Evolutionary conservation across 148 eudicot species (phyloP), one percentile per base, ranked within the genome.

Genomic region (Suaeda aralocaspica): DNA sequence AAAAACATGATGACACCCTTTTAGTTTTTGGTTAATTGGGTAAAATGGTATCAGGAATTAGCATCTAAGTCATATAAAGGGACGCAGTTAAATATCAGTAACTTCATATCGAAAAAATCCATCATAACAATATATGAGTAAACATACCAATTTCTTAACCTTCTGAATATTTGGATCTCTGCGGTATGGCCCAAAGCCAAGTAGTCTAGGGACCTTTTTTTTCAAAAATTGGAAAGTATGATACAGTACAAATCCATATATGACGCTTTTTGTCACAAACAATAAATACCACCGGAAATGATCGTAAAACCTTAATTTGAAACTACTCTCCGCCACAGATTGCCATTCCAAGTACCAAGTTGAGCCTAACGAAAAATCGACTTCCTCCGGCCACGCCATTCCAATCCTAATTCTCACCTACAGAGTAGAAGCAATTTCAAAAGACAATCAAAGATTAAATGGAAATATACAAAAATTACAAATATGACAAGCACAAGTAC

Each of bases 301-400:
- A 65, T 76, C 83, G 12, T 31, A 78, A 52, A 83, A 74, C 70
- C 90, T 83, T 28, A 84, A 73, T 74, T 50, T 80, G 81, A 89
- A 81, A 64, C 73, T 87, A 73, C 31, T 76, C 72, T 87, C 90
- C 63, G 89, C 88, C 76, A 81, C 88, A 61, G 95, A 81, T 74
- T 89, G 95, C 97, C 95, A 89, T 70, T 80, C 79, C 80, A 87
- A 74, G 71, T 89, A 89, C 92, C 95, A 89, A 31, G 90, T 82
- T 63, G 90, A 84, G 77, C 82, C 90, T 33, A 71, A 76, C 56
- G 81, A 56, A 75, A 78, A 81, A 73, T 85, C 85, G 16, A 76
- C 67, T 66, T 82, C 85, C 81, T 87, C 92, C 22, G 92, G 96
- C 90, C 88, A 87, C 11, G 91, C 91, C 93, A 86, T 86, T 41